A percentile compares a stretch with the other conserved stretches of the same genome.
These are phyloP conservation scores for Centaurea solstitialis DNA, from an alignment of 129 eudicot genomes.

Conservation along the genomic window DNA sequence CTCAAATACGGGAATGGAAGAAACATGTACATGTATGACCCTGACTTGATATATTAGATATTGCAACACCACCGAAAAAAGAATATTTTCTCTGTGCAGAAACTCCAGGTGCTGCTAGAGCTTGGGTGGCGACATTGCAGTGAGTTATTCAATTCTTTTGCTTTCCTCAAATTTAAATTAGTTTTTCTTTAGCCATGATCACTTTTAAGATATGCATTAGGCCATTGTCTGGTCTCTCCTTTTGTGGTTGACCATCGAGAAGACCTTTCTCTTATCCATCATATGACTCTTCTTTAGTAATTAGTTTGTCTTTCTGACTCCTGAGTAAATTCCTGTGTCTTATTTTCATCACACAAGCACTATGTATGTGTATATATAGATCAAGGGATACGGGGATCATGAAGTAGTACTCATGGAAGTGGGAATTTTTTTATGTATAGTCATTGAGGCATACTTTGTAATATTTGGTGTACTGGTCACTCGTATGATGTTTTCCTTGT, in stretches of 20 bases:
- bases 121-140: conserved; percentile 96
- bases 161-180: background rate
- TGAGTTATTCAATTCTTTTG: conserved; percentile 46
- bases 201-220: background rate
- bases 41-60: conserved; percentile 65
- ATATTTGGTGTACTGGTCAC: background rate
- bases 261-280: background rate
- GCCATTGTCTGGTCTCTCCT: background rate
- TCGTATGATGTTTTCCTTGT: background rate
- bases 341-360: background rate
- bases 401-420: background rate
- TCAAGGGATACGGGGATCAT: background rate
- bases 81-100: conserved; percentile 98
- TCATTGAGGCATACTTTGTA: background rate
- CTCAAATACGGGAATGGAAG: background rate
- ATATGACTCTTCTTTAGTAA: background rate
- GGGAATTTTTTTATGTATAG: background rate
- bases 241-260: background rate
- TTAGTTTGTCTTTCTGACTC: background rate
- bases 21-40: conserved; percentile 14
- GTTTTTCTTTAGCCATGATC: background rate
- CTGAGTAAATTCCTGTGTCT: background rate
- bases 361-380: background rate
- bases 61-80: conserved; percentile 91
- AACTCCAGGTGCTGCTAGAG: conserved; percentile 98